A percentile compares a stretch with the other conserved stretches of the same genome.
Conservation (phyloP, 805 yeast species). For the Sugiyamaella marilandica region DNA sequence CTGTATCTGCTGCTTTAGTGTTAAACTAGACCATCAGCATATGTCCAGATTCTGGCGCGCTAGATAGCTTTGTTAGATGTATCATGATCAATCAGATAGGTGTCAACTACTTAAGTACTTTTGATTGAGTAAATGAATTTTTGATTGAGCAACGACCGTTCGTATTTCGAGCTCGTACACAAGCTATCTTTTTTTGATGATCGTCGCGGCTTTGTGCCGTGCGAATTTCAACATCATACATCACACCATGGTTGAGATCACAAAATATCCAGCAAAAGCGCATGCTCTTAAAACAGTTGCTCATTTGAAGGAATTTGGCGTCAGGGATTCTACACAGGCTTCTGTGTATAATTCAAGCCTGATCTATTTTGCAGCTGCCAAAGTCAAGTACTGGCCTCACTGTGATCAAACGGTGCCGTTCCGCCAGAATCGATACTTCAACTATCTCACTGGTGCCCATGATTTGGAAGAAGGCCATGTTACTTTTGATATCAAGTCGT, state of each 20-base stretch:
- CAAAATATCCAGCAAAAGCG: constrained; percentile 75
- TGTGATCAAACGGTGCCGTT: constrained; percentile 74
- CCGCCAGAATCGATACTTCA: constrained; percentile 89
- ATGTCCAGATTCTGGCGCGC: no score
- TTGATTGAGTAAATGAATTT: no score
- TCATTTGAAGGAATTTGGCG: constrained; percentile 19
- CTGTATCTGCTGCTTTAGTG: no score
- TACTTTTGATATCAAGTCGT: constrained; percentile 49
- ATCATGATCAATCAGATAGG: no score
- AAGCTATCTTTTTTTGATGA: no score
- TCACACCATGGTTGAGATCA: constrained; percentile 10
- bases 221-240: background rate
- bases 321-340: constrained; percentile 33
- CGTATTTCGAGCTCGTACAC: no score
- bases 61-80: no score
- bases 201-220: background rate
- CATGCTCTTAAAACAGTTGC: constrained; percentile 48
- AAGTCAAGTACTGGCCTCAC: constrained; percentile 54
- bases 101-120: no score
- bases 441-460: constrained; percentile 70
- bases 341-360: constrained; percentile 36
- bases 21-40: no score
- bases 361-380: constrained; percentile 34
- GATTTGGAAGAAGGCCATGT: constrained; percentile 73
- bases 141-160: no score